Evolutionary conservation across 352 stramenopile species (phyloP), one percentile per base, ranked within the genome.

Genomic region (Pythium myriotylum): DNA sequence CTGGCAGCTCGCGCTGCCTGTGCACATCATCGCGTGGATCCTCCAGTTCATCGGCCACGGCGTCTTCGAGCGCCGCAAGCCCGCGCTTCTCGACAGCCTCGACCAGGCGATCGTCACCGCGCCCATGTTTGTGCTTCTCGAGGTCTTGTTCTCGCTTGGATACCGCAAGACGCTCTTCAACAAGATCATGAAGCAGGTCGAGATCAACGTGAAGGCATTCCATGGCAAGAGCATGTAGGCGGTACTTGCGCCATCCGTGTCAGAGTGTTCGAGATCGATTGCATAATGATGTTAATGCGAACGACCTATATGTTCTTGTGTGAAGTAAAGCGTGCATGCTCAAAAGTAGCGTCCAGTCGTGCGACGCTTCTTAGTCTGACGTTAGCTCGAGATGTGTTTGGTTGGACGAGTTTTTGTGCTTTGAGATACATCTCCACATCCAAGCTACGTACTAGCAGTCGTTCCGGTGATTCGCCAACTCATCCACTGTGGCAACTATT

Each of bases 121-220:
- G 17, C 79, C 79, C 9, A 73, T 90, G 43, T 90, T 90, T 51
- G 79, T 90, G 43, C 46, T 86, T 12, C 37, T 88, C 19, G 77
- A 88, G 45, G 35, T 81, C n/a, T 37, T 86, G 4, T 77, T 86
- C 33, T 56, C 60, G 33, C 53, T 86, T 9, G 77, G 77, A 14
- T 86, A 86, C 62, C 73, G 72, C 23, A 62, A 51, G 20, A 40
- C 73, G 46, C 64, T 88, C 22, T 70, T 79, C 55, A 54, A 62
- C 22, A 66, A 67, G 19, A 62, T 83, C 14, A 69, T 70, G 53
- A 54, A 62, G 22, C 71, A 78, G 43, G 74, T 82, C 20, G 59
- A 78, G 35, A 58, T 77, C 59, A 81, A 80, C 55, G 61, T 82
- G 50, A 74, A 68, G 54, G 58, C 41, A 16, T 79, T 79, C 57